Conservation (phyloP, 2,329 filamentous ascomycete genomes). For the Xylariaceae sp. region DNA sequence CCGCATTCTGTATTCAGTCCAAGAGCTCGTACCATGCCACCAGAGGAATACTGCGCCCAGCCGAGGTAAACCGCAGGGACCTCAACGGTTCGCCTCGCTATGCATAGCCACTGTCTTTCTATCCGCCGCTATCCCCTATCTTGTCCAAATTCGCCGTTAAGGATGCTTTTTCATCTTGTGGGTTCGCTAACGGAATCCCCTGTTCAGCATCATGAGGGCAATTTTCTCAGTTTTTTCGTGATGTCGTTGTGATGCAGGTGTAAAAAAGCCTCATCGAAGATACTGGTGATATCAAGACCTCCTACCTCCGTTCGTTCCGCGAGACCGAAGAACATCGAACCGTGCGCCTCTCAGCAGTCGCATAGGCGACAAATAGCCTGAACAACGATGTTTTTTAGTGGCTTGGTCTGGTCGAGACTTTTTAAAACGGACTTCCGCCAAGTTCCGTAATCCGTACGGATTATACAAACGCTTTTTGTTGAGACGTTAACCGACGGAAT, state of each 20-base stretch:
- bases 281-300: no score
- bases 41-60: constrained; percentile 2
- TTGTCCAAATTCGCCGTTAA: not conserved
- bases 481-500: not conserved
- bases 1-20: not conserved
- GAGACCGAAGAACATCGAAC: no score
- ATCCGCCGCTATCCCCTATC: not conserved
- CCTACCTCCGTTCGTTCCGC: no score
- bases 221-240: no score
- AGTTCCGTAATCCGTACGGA: not conserved
- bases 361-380: not conserved
- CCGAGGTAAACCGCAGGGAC: not conserved
- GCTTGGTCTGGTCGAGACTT: not conserved
- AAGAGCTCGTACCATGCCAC: not conserved
- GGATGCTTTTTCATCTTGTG: not conserved
- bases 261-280: no score
- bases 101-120: no score
- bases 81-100: not conserved
- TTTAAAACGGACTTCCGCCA: not conserved
- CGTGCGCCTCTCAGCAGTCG: no score
- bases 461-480: not conserved
- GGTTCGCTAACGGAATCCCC: not conserved
- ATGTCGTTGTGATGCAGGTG: no score
- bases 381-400: not conserved
- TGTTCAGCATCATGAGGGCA: not conserved